Evolutionary conservation across 2,329 filamentous ascomycete genomes (phyloP).

Genomic region (Neophaeococcomyces mojaviensis): DNA sequence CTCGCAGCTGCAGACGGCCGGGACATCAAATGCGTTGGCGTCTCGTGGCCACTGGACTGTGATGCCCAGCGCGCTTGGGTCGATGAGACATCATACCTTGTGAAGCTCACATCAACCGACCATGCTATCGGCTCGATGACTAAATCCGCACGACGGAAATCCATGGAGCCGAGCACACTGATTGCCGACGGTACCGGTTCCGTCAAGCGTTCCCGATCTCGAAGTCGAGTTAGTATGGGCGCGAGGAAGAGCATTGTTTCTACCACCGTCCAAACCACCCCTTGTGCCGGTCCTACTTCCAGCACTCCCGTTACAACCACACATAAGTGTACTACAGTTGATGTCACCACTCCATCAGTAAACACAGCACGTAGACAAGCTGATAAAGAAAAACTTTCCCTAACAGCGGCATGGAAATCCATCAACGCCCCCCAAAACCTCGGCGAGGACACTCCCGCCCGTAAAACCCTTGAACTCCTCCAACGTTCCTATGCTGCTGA

Average conservation of each 20-base stretch:
- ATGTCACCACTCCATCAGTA: not conserved
- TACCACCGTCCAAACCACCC: not conserved
- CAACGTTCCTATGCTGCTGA: slow-evolving; percentile 4
- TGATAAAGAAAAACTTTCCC: not conserved
- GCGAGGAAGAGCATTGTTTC: slow-evolving; percentile 12
- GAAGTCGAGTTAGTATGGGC: slow-evolving; percentile 7
- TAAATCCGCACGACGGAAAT: slow-evolving; percentile 65
- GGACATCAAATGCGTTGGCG: slow-evolving; percentile 75
- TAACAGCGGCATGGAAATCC: slow-evolving; percentile 9
- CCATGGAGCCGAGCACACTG: slow-evolving; percentile 68
- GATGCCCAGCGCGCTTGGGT: slow-evolving; percentile 71
- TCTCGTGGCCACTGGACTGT: slow-evolving; percentile 81
- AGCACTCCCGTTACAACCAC: slow-evolving; percentile 13
- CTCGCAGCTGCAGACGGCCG: slow-evolving; percentile 50
- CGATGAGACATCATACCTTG: slow-evolving; percentile 61
- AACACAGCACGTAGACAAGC: slow-evolving; percentile 1
- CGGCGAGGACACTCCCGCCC: slow-evolving; percentile 6
- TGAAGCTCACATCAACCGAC: slow-evolving; percentile 29
- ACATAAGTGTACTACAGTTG: not conserved
- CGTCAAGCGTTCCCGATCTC: slow-evolving; percentile 11
- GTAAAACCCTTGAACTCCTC: slow-evolving; percentile 4
- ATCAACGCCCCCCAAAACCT: slow-evolving; percentile 8
- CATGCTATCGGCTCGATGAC: slow-evolving; percentile 57
- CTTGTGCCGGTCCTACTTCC: slow-evolving; percentile 8
- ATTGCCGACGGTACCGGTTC: slow-evolving; percentile 59